These are phyloP conservation scores for Dactylellina sp. DNA, from an alignment of 2,329 filamentous ascomycete genomes.

Conservation along the genomic window DNA sequence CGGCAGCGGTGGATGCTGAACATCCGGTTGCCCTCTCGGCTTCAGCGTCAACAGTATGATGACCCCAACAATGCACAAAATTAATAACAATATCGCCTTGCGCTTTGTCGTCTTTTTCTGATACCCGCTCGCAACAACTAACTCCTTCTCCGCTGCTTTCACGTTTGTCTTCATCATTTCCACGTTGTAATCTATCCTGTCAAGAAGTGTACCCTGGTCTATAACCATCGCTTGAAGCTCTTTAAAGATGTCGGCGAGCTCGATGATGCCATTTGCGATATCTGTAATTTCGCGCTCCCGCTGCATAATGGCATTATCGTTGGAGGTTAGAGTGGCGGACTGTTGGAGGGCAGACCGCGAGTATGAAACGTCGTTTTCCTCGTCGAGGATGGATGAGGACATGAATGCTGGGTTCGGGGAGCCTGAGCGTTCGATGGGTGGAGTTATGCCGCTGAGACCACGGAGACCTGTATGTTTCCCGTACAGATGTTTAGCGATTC, in stretches of 20 bases:
- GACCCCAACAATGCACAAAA: slow-evolving; percentile 84
- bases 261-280: slow-evolving; percentile 97
- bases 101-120: slow-evolving; percentile 89
- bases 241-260: slow-evolving; percentile 94
- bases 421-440: slow-evolving; percentile 68
- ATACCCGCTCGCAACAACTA: slow-evolving; percentile 87
- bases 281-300: slow-evolving; percentile 97
- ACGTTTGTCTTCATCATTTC: slow-evolving; percentile 95
- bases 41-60: slow-evolving; percentile 87
- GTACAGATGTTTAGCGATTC: slow-evolving; percentile 28
- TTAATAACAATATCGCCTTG: slow-evolving; percentile 89
- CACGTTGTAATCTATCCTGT: slow-evolving; percentile 97
- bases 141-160: slow-evolving; percentile 90
- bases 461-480: slow-evolving; percentile 73
- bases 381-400: slow-evolving; percentile 90
- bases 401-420: slow-evolving; percentile 68
- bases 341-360: slow-evolving; percentile 85
- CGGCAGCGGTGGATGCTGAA: slow-evolving; percentile 43
- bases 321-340: slow-evolving; percentile 70
- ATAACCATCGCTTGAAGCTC: slow-evolving; percentile 97
- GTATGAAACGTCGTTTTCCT: slow-evolving; percentile 90
- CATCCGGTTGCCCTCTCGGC: slow-evolving; percentile 66
- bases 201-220: slow-evolving; percentile 88
- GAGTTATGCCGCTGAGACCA: slow-evolving; percentile 74
- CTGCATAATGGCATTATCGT: slow-evolving; percentile 87